Evolutionary conservation across 176 grass and related monocot genomes (phyloP), one percentile per base, ranked within the genome.

Genomic region (Rhynchospora pubera): DNA sequence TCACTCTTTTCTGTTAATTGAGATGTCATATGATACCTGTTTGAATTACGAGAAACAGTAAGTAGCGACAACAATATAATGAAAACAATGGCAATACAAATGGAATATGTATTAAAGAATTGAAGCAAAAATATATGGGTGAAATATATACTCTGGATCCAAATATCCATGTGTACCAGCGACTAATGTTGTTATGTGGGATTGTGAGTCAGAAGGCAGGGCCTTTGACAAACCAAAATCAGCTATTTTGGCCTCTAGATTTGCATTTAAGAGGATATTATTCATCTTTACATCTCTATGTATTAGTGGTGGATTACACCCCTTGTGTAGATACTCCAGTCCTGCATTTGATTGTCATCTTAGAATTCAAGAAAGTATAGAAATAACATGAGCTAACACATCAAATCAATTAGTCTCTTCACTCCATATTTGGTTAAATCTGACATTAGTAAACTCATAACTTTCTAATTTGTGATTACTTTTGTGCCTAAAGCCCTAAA

Each of bases 141-240:
- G 26, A 28, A 28, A 28, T 28, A 23, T 85, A 22, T 90, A 92
- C 88, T 92, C 90, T 22, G 88, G 91, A 65, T 86, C 91, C 0
- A 88, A 26, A 0, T 93, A 93, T 83, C 91, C 91, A 0, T 39
- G 69, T 8, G 91, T 93, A 9, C 88, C 90, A 0, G 77, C 60
- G 0, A 90, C 8, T 0, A 30, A 15, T 1, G 88, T 89, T 15
- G 84, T 90, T 12, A 89, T 32, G 1, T 86, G 80, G 6, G 82
- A 87, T 4, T 59, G 50, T 39, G 34, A 2, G 2, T 87, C 86
- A 0, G 0, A 5, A 18, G 56, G 2, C 15, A 90, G 64, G 14
- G 88, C 45, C 80, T 78, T 95, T 5, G 88, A 61, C 3, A 95
- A 6, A 42, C 90, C 93, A 53, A 95, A 95, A 60, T 95, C 88